phyloP scores from a whole-genome alignment of 148 eudicot genomes.

The Fagopyrum homotropicum region DNA sequence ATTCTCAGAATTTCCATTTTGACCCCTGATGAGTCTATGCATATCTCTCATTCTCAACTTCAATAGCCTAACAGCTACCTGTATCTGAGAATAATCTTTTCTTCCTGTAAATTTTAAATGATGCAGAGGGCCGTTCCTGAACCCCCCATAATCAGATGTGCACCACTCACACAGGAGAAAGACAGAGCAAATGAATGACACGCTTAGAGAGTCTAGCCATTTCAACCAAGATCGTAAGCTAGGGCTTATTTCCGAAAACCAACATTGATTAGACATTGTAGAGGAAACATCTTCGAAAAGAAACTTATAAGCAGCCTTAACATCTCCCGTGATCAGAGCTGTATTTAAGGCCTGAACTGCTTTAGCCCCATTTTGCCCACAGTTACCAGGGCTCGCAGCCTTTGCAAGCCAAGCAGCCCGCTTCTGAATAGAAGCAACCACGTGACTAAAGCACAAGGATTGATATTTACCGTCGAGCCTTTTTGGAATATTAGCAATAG shows the following conservation, averaged over 20 bases:
- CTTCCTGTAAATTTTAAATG: constrained; percentile 76
- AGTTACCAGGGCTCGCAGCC: constrained; percentile 69
- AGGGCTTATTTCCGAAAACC: constrained; percentile 72
- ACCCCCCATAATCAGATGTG: constrained; percentile 80
- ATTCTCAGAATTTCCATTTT: constrained; percentile 20
- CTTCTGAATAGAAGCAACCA: constrained; percentile 72
- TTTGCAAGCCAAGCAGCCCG: constrained; percentile 51
- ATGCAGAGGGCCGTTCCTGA: constrained; percentile 44
- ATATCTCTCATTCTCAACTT: constrained; percentile 55
- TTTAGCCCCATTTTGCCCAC: constrained; percentile 75
- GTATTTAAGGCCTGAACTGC: constrained; percentile 70
- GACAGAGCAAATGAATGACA: constrained; percentile 61
- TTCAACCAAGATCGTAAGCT: constrained; percentile 63
- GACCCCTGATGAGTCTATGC: constrained; percentile 32
- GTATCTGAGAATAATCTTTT: constrained; percentile 76
- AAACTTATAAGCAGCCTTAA: constrained; percentile 46
- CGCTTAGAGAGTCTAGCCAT: constrained; percentile 52
- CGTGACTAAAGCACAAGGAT: constrained; percentile 47
- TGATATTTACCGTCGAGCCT: constrained; percentile 39
- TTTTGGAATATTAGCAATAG: constrained; percentile 35
- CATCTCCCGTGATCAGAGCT: constrained; percentile 70
- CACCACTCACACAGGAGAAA: constrained; percentile 98
- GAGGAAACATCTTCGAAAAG: constrained; percentile 63
- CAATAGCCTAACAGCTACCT: constrained; percentile 65
- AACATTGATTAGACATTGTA: constrained; percentile 51